Base-by-base conservation (phyloP, 371 early-diverging fungal species). In the Zancudomyces culisetae region DNA sequence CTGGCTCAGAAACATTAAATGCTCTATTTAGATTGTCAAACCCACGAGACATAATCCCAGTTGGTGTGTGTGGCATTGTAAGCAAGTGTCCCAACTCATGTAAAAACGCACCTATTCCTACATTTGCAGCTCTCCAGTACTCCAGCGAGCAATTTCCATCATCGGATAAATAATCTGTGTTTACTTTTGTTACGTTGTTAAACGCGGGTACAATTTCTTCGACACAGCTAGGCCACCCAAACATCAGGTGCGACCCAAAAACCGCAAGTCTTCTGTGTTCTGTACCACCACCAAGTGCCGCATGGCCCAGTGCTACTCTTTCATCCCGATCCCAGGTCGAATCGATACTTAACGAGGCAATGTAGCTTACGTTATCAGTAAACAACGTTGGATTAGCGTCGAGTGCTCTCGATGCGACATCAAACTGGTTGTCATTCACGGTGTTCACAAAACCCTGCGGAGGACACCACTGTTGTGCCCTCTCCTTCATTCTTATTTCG, bases 101-200 rank as follows among this genome's bases (percentile, higher is more conserved):
- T 54, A 81, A 52, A 64, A 77, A 74, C 13, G 79, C 77, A n/a
- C 80, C 79, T 65, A 80, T 76, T 13, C 82, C 81, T 48, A 81
- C 72, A 55, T 78, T 78, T 22, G 67, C 60, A 0, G 76, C 70
- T 22, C 62, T 66, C 73, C 72, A 76, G 63, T 70, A 71, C 52
- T 72, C 60, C 35, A 75, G 74, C 27, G 66, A 70, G 45, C 77
- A 79, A 27, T 71, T 68, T 19, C 68, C 68, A 53, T 81, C 79
- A 57, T 79, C 73, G 10, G 75, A 75, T 8, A 74, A 57, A 49
- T 64, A 69, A 12, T 68, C 55, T 2, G 73, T 70, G 53, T 81
- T 77, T 0, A 71, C 72, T 10, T 51, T 48, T 40, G 79, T 81
- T 1, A 62, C 62, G 56, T 81, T 70, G 51, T 72, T 57, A 58